Evolutionary conservation across 345 rosid genomes (phyloP), one percentile per base, ranked within the genome.

Genomic region (Melaleuca quinquenervia): DNA sequence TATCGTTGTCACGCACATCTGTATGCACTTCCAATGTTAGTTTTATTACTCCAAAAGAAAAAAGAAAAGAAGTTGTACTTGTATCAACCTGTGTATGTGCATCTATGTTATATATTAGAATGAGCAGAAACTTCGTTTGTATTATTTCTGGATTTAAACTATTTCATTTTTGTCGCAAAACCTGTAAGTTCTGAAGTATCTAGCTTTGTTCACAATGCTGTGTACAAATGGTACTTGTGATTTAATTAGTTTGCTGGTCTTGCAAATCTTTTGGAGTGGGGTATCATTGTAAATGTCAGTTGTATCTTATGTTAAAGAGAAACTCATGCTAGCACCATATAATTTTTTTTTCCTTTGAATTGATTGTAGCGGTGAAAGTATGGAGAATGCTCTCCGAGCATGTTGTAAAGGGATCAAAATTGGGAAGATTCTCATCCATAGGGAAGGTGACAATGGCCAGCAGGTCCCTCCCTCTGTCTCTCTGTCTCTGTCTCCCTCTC

Each of bases 351-450:
- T 45, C 36, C 52, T 36, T 64, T 80, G 50, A 76, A 87, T 62
- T 50, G 50, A 86, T 86, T 50, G 84, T 89, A 97, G 98, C 85
- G 99, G 99, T 49, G 99, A 97, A 94, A 97, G 99, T 88, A 97
- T 97, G 99, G 98, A 97, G 90, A 97, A 97, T 87, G 99, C 99
- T 70, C 89, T 96, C 88, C 94, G 99, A 84, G 99, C 99, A 21
- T 97, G 99, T 86, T 97, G 99, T 90, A 97, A 97, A 91, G 98
- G 99, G 82, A 96, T 97, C 92, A 97, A 97, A 92, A 97, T 97
- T 18, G 99, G 98, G 88, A 97, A 96, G 91, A 96, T 97, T 84
- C 94, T 97, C 50, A 97, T 97, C 88, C 99, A 97, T 84, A 93
- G 99, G 86, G 99, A 96, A 94, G 99, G 98, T 10, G 98, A 97